A percentile compares a stretch with the other conserved stretches of the same genome.
Evolutionary conservation across 108 stramenopile genomes (phyloP).

Genomic region (Mediolabrus comicus): DNA sequence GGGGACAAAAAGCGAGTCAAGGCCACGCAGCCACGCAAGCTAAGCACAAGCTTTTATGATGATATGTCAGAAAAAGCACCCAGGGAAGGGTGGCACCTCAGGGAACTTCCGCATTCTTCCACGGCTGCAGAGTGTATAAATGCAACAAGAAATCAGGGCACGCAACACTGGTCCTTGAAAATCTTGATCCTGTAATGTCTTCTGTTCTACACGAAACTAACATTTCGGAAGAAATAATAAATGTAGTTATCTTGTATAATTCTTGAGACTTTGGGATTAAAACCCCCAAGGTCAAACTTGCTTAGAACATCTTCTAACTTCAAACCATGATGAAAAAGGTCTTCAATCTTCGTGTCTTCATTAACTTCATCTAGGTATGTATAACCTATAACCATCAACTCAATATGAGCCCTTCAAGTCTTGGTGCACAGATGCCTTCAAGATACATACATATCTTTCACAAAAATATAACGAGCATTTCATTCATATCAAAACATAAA

Average conservation of each 20-base stretch:
- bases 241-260: conserved; percentile 21
- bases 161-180: not conserved
- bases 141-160: not conserved
- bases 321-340: not conserved
- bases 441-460: not conserved
- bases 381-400: conserved; percentile 1
- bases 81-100: no score
- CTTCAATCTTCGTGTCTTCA: conserved; percentile 15
- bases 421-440: not conserved
- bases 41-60: no score
- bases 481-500: not conserved
- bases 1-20: no score
- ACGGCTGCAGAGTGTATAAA: not conserved
- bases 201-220: conserved; percentile 4
- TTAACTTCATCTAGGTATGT: conserved; percentile 1
- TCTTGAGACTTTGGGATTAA: conserved; percentile 8
- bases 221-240: conserved; percentile 2
- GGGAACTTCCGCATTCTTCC: not conserved
- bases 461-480: not conserved
- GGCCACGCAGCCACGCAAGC: no score
- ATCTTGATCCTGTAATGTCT: not conserved
- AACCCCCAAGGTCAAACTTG: conserved; percentile 12
- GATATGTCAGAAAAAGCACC: no score
- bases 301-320: conserved; percentile 5
- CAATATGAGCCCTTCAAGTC: not conserved